These are phyloP conservation scores for Aspergillus sp. DNA, from an alignment of 2,329 filamentous ascomycete species.

Conservation along the genomic window DNA sequence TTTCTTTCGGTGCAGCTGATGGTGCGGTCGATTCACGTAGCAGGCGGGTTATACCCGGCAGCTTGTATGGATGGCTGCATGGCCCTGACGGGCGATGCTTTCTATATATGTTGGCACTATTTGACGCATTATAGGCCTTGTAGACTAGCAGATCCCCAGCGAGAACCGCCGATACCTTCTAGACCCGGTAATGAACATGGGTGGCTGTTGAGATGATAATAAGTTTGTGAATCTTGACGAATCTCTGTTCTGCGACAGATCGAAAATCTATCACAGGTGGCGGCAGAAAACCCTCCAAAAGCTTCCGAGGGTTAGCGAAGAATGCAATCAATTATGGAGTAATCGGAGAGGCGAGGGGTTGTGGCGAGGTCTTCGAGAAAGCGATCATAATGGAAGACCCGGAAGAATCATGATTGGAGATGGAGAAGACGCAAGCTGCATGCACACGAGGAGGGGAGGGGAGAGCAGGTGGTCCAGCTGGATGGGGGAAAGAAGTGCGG, in stretches of 20 bases:
- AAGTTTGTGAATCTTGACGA: too few species aligned
- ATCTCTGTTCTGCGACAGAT: too few species aligned
- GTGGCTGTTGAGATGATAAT: too few species aligned
- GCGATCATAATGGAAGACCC: neutral
- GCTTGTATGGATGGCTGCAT: too few species aligned
- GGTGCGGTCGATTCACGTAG: neutral
- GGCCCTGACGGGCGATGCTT: too few species aligned
- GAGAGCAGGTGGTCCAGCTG: neutral
- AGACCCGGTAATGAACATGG: too few species aligned
- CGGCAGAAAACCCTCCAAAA: neutral
- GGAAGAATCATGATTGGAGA: slow-evolving; percentile 4
- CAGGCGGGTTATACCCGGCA: too few species aligned
- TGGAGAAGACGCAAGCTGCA: neutral
- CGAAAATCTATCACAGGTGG: too few species aligned
- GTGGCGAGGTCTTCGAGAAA: neutral
- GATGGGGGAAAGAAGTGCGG: neutral
- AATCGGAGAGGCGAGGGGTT: neutral
- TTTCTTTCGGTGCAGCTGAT: neutral
- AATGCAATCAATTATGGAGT: neutral
- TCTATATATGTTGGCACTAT: too few species aligned
- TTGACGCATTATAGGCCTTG: too few species aligned
- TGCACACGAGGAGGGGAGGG: neutral
- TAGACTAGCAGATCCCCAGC: too few species aligned
- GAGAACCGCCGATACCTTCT: too few species aligned
- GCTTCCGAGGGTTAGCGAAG: neutral